Base-by-base conservation (phyloP, 2,329 filamentous ascomycete species). In the Pezicula radicicola region DNA sequence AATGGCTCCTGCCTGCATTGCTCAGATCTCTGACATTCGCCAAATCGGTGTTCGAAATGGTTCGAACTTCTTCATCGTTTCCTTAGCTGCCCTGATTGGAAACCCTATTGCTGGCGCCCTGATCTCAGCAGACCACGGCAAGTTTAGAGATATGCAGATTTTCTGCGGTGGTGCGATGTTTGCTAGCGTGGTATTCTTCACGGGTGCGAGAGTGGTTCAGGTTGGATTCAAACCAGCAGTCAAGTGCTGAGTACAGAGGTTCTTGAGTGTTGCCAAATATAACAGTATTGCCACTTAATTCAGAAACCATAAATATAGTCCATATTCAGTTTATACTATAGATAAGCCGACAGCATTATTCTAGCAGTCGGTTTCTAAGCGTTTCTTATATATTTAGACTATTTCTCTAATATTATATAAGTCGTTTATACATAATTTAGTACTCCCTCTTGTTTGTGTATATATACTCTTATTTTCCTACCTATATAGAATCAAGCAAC, bases 41-140 rank as follows among this genome's bases (percentile, higher is more conserved):
- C 75, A 88, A 65, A 84, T 90, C 36, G 88, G 87, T n/a, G 77
- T 83, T 3, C 76, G 87, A 8, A 83, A 79, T 2, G 88, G 88
- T 1, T 75, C 78, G 0, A 74, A 80, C 16, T 87, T 86, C 63
- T 78, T 79, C 19, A 62, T 85, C 41, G 72, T 82, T 53, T 76
- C 80, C 1, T 70, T 89, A 19, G 85, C 82, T 4, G 83, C 81
- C 1, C 69, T 91, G 45, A 81, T 81, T 0, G 83, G 85, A 1
- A 80, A 75, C 33, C 86, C 86, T 1, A 84, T 89, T 58, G 84
- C 75, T 1, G 84, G 85, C 10, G 81, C 79, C 10, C 72, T 86
- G 15, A 50, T 50, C 37, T 8, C 7, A 8, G 7, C 9, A 13
- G 37, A 40, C 15, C 8, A 19, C 18, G 37, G 37, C 9, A n/a